Conservation (phyloP, 805 yeast genomes). For the Ogataea polymorpha region DNA sequence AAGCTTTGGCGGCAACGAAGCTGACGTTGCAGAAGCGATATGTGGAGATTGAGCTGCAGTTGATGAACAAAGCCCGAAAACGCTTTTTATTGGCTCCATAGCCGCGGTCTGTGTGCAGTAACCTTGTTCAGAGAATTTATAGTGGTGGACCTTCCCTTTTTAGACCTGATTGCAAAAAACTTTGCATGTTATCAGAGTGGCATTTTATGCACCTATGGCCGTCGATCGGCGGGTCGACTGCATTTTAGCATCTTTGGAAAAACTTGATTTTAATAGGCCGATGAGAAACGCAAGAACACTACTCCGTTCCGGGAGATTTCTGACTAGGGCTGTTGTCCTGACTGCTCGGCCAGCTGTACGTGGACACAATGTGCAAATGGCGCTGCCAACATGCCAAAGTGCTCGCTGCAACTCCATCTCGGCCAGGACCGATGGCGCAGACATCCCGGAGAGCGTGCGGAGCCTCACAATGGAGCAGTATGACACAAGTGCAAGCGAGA, state of each 20-base stretch:
- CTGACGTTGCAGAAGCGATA: not conserved
- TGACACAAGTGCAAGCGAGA: constrained; percentile 60
- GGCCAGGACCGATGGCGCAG: constrained; percentile 50
- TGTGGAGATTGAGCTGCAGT: not conserved
- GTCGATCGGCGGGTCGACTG: constrained; percentile 11
- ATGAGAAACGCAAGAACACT: not conserved
- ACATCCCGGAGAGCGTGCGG: constrained; percentile 50
- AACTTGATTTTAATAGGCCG: constrained; percentile 2
- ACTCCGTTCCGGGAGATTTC: constrained; percentile 1
- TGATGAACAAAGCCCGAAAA: not conserved
- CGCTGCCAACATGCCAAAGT: not conserved
- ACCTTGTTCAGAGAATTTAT: not conserved
- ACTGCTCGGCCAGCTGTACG: not conserved
- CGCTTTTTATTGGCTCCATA: not conserved
- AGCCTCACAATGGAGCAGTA: constrained; percentile 50
- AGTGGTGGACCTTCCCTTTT: constrained; percentile 2
- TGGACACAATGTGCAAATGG: not conserved
- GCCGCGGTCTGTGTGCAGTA: not conserved
- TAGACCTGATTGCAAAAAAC: not conserved
- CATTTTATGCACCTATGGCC: not conserved
- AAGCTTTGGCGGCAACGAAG: not conserved
- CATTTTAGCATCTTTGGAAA: not conserved
- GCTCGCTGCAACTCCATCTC: constrained; percentile 26
- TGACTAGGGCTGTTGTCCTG: not conserved
- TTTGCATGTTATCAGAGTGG: not conserved